Evolutionary conservation across 495 filamentous ascomycete genomes (phyloP), one percentile per base, ranked within the genome.

Genomic region (Lasiosphaeria hispida): DNA sequence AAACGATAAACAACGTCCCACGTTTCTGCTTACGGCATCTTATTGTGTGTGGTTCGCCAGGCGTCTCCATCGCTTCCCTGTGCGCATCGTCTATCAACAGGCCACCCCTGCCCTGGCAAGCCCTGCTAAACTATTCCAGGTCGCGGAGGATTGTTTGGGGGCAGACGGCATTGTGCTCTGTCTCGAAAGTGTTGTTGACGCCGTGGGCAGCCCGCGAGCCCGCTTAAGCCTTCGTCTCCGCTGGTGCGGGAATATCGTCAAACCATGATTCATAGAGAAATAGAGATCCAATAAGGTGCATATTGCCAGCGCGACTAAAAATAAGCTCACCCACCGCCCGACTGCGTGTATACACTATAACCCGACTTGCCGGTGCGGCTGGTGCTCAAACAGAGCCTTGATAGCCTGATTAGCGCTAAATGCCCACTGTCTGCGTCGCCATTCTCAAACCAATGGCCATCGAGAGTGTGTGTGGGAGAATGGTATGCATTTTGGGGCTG

Each of bases 341-440:
- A 36, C 36, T 39, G 36, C 38, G 10, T 52, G 10, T 36, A 18
- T 36, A 34, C 39, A 17, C 38, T 45, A 35, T 35, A 49, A 44
- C 42, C 61, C 57, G 55, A 55, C 34, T 48, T 48, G 51, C 59
- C 51, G 55, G 61, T 38, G 57, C 53, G 51, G 55, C 58, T 58
- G 55, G 48, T 47, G 19, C 17, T 36, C 48, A 54, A 48, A 54
- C 47, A 44, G 45, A 42, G 23, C 53, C 38, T 59, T 57, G 58
- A 61, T 57, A 67, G 58, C 51, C 56, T 67, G 61, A 61, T 57
- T 61, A 36, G 43, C 30, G 17, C 19, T 18, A 63, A 45, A 47
- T 55, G 55, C 49, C 38, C 36, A 41, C 40, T 11, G 18, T 55
- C 53, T 30, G n/a, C 18, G 41, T 15, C 11, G n/a, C 14, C 10